Evolutionary conservation across 371 early-diverging fungal species (phyloP), one percentile per base, ranked within the genome.

Genomic region (Encephalitozoon romaleae): DNA sequence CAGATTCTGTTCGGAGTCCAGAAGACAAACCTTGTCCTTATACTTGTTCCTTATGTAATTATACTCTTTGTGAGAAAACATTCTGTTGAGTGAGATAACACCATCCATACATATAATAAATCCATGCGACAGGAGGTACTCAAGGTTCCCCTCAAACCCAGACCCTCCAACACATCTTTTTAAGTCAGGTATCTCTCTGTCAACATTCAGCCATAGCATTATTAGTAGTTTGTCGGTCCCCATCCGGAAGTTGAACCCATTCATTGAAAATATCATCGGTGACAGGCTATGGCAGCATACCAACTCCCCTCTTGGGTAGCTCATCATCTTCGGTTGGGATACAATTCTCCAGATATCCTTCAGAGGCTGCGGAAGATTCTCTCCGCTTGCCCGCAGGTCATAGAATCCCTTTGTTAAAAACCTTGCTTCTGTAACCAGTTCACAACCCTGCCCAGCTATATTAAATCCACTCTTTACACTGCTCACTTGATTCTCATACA

Each of bases 341-440:
- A 71, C 42, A 38, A 41, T 43, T 26, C 55, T 23, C 12, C 26
- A n/a, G 9, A 54, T 8, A 59, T 54, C 43, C 28, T 9, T 12
- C 23, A 74, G 21, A 28, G 23, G 26, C 26, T 18, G 18, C 9
- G 38, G 42, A 23, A 67, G 51, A 66, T n/a, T 74, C 25, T 18
- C 54, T 55, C 38, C 23, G 12, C 54, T 63, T 47, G 45, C 38
- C n/a, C 38, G n/a, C 21, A 74, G 23, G 54, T 74, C 67, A 28
- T 67, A 74, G 39, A 74, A 74, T 42, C 67, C 67, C 67, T 66
- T 65, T 15, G 74, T 74, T 3, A 74, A 25, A 34, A 71, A 71
- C 12, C 34, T 28, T 18, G 49, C 18, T 15, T 59, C 55, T 8
- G 39, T 66, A 42, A 53, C 18, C 41, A 54, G 25, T 32, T 52